phyloP scores from a whole-genome alignment of 1,139 yeast species.

The Hansenula lynferdii region DNA sequence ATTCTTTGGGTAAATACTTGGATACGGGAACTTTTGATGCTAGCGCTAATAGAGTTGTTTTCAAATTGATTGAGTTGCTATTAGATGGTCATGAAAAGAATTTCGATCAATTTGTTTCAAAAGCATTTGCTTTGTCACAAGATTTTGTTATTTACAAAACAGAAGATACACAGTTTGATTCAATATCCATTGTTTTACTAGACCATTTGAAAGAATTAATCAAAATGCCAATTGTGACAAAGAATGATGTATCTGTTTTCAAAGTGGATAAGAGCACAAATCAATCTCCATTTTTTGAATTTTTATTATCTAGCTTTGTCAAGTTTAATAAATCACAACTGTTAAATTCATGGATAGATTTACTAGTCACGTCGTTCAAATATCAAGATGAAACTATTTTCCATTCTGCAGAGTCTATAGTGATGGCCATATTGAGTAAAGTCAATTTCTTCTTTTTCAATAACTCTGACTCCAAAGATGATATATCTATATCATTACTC shows the following conservation, averaged over 20 bases:
- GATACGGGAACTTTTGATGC: constrained; percentile 25
- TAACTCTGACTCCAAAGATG: constrained; percentile 24
- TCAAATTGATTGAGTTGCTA: constrained; percentile 40
- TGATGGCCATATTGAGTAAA: constrained; percentile 16
- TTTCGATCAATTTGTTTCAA: constrained; percentile 35
- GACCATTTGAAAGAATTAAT: constrained; percentile 19
- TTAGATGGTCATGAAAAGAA: constrained; percentile 54
- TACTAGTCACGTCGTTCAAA: constrained; percentile 17
- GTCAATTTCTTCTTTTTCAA: constrained; percentile 13
- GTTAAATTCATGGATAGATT: constrained; percentile 15
- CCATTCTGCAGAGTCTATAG: constrained; percentile 18
- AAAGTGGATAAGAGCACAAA: constrained; percentile 5
- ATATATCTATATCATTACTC: constrained; percentile 45
- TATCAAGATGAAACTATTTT: constrained; percentile 20
- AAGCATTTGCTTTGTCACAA: constrained; percentile 28
- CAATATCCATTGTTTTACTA: constrained; percentile 17
- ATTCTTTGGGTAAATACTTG: constrained; percentile 44
- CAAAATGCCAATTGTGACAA: constrained; percentile 12
- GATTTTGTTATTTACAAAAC: constrained; percentile 20
- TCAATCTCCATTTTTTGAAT: constrained; percentile 15
- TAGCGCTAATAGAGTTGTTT: constrained; percentile 28
- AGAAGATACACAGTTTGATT: constrained; percentile 8
- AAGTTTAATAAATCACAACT: constrained; percentile 17
- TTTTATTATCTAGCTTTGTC: constrained; percentile 17
- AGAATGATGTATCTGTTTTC: constrained; percentile 9